Base-by-base conservation (phyloP, 495 filamentous ascomycete species). In the Aspergillus coremiiformis region DNA sequence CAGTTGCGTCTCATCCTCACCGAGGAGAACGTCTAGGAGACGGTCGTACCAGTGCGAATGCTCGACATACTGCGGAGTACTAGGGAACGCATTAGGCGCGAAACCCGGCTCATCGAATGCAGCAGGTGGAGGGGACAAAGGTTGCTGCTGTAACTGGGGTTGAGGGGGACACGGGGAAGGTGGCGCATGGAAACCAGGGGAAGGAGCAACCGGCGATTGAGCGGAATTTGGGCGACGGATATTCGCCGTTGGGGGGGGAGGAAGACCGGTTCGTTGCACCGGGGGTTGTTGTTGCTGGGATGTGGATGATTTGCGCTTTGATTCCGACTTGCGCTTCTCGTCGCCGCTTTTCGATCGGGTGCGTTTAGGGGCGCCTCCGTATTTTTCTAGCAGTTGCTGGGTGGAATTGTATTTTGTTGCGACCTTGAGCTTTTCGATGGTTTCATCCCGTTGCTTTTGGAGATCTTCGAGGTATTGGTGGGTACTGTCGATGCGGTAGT, bases 401-500 rank as follows among this genome's bases (percentile, higher is more conserved):
- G 93, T 98, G 6, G 90, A 90, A 67, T 96, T 86, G 71, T 94
- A 98, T 63, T 87, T 95, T 29, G 93, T 98, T 17, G 90, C 90
- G 24, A 82, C 80, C 69, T 97, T 98, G 44, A 98, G 81, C 69
- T 90, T 91, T 62, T 94, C 87, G 56, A 98, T 96, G 1, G 90
- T 94, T 59, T 83, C 81, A 47, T 85, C 80, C 41, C 90, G 82
- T 67, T 96, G 86, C 49, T 80, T 76, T 46, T 92, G 78, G 10
- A 89, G 77, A 2, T 74, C 78, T 49, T 95, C 84, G 21, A 96
- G 76, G n/a, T 81, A 76, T 20, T 70, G 56, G 59, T 84, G 82
- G 11, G 83, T 74, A 8, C 69, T 79, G 22, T 83, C 77, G 60
- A 93, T 85, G 44, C 89, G 87, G 61, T 85, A 92, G 55, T 85